These are phyloP conservation scores for Stylosanthes scabra DNA, from an alignment of 331 rosid genomes.

Conservation along the genomic window DNA sequence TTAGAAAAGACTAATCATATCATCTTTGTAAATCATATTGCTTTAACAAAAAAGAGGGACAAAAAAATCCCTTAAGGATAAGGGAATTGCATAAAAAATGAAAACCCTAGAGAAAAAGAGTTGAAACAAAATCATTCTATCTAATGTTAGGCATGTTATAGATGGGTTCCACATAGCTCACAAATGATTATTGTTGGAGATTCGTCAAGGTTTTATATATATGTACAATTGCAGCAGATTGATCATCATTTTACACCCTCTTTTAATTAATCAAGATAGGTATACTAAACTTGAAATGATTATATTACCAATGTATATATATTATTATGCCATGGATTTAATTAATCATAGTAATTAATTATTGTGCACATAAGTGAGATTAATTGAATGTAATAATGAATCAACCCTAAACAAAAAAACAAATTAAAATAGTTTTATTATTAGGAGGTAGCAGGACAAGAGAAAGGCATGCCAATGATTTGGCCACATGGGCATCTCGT, in stretches of 20 bases:
- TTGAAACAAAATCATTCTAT: constrained; percentile 40
- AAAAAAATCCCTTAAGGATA: constrained; percentile 35
- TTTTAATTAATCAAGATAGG: constrained; percentile 25
- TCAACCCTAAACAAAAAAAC: constrained; percentile 27
- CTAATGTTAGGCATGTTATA: constrained; percentile 38
- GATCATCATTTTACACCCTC: constrained; percentile 42
- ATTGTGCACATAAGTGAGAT: constrained; percentile 3
- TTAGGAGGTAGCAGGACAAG: constrained; percentile 55
- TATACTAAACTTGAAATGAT: constrained; percentile 6
- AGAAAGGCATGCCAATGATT: constrained; percentile 76
- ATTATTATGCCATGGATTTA: background rate
- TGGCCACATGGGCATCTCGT: constrained; percentile 64
- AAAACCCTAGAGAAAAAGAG: constrained; percentile 15
- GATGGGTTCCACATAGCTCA: constrained; percentile 58
- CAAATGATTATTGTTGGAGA: constrained; percentile 41
- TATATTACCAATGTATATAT: background rate
- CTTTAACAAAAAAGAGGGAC: constrained; percentile 36
- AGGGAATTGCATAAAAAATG: constrained; percentile 4
- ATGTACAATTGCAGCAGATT: constrained; percentile 16
- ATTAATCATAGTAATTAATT: constrained; percentile 15
- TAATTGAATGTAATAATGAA: constrained; percentile 30
- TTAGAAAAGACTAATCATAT: constrained; percentile 31
- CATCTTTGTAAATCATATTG: background rate
- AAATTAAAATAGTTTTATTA: background rate
- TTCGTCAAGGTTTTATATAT: constrained; percentile 52